Conservation (phyloP, 805 yeast species). For the Candida ovalis region DNA sequence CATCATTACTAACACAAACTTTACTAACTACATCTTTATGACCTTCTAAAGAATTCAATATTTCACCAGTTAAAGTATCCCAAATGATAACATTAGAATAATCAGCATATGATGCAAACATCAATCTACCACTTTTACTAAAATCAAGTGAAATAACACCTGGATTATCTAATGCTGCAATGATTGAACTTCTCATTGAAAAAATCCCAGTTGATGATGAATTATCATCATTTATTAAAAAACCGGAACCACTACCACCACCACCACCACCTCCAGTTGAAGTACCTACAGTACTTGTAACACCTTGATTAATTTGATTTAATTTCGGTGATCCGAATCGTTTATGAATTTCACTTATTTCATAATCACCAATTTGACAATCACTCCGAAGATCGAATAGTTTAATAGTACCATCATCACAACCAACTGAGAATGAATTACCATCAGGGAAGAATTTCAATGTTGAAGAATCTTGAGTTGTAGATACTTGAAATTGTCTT, state of each 20-base stretch:
- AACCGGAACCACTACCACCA: background rate
- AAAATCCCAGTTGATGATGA: background rate
- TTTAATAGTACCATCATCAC: conserved; percentile 72
- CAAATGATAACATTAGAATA: conserved; percentile 63
- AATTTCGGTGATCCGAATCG: conserved; percentile 16
- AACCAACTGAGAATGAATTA: conserved; percentile 65
- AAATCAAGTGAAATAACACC: conserved; percentile 73
- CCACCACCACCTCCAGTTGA: background rate
- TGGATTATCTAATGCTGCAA: conserved; percentile 46
- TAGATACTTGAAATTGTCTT: conserved; percentile 46
- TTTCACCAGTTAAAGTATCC: conserved; percentile 66
- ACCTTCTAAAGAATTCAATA: conserved; percentile 64
- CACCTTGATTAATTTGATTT: conserved; percentile 8
- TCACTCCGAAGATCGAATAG: conserved; percentile 77
- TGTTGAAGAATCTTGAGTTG: conserved; percentile 56
- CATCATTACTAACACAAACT: conserved; percentile 68
- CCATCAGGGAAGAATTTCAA: conserved; percentile 68
- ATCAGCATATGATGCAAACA: conserved; percentile 75
- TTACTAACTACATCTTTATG: conserved; percentile 60
- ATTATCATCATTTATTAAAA: conserved; percentile 15
- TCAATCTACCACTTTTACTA: conserved; percentile 67
- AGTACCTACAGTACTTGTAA: too few relatives aligned
- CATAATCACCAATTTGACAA: conserved; percentile 56
- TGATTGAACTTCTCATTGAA: background rate
- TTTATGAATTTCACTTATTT: conserved; percentile 16